Evolutionary conservation across 495 filamentous ascomycete species (phyloP), one percentile per base, ranked within the genome.

Genomic region (Cercophora samala): DNA sequence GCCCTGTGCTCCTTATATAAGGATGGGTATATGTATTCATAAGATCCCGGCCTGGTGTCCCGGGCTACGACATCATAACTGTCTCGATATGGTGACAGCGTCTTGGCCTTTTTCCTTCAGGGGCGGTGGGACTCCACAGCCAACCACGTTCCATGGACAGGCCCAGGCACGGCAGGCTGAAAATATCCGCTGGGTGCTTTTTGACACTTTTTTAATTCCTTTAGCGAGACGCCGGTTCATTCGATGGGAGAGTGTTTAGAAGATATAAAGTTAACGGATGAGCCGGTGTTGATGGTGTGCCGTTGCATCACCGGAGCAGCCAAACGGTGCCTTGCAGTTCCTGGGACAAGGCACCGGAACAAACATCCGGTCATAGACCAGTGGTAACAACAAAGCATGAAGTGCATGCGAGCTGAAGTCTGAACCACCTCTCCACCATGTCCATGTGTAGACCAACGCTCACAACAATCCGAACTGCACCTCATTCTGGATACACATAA

Each of bases 41-140:
- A 46, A 46, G 37, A 62, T 25, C 29, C 60, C 24, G 60, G 8
- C 24, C 60, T 29, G 26, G 51, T 54, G 23, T 61, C 26, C 66
- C 55, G 63, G 66, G 54, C 65, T 29, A 68, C 62, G 63, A 64
- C 65, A 67, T 67, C 69, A 65, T 62, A 65, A 65, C 58, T 68
- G 22, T 23, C n/a, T 19, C 29, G 67, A 62, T 65, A 65, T 63
- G 37, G 8, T 56, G 18, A 55, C 13, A 42, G n/a, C 5, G 63
- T 19, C 56, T 15, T 22, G n/a, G 53, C 25, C 25, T 42, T 56
- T 52, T 52, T 56, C 52, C 53, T 5, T 26, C 53, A 63, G 4
- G 58, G 21, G 52, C 56, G 60, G 26, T 42, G 15, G 18, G 8
- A 24, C 29, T 64, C 62, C 63, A 68, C 66, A 9, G 22, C 18